These are phyloP conservation scores for Fusarium nurragi DNA, from an alignment of 2,329 filamentous ascomycete genomes.

Conservation along the genomic window DNA sequence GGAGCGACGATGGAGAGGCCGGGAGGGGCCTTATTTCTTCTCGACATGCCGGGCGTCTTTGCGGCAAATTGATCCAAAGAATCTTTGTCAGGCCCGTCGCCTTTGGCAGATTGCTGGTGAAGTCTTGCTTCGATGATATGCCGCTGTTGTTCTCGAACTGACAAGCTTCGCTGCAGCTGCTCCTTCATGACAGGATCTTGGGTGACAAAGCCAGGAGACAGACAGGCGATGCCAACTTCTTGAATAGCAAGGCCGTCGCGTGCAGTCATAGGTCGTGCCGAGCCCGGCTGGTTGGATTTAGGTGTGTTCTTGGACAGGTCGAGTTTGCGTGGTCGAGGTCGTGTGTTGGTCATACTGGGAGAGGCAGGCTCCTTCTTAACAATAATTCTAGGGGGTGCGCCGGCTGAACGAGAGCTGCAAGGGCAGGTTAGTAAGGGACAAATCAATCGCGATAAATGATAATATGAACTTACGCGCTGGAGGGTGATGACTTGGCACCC, in stretches of 20 bases:
- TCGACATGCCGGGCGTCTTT: slow-evolving; percentile 78
- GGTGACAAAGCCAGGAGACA: slow-evolving; percentile 95
- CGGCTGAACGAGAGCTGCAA: slow-evolving; percentile 43
- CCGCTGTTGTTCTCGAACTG: slow-evolving; percentile 91
- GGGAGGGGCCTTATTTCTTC: slow-evolving; percentile 82
- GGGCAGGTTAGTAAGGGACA: slow-evolving; percentile 18
- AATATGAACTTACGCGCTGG: slow-evolving; percentile 64
- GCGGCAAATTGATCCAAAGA: slow-evolving; percentile 59
- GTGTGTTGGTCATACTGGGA: slow-evolving; percentile 77
- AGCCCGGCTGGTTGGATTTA: slow-evolving; percentile 63
- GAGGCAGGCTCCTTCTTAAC: slow-evolving; percentile 97
- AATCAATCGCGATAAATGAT: slow-evolving; percentile 15
- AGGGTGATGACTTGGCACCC: slow-evolving; percentile 64
- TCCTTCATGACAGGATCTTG: slow-evolving; percentile 97
- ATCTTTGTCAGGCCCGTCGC: slow-evolving; percentile 72
- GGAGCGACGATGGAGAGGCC: slow-evolving; percentile 95
- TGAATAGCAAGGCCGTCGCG: slow-evolving; percentile 85
- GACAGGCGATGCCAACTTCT: slow-evolving; percentile 90
- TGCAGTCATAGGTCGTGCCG: slow-evolving; percentile 79
- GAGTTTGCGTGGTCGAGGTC: slow-evolving; percentile 79
- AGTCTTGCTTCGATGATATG: slow-evolving; percentile 92
- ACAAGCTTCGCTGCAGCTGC: slow-evolving; percentile 92
- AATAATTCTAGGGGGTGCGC: slow-evolving; percentile 77
- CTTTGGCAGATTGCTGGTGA: slow-evolving; percentile 86
- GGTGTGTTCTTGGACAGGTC: slow-evolving; percentile 75